phyloP scores from a whole-genome alignment of 139 green algal genomes.

The Picochlorum sp. region DNA sequence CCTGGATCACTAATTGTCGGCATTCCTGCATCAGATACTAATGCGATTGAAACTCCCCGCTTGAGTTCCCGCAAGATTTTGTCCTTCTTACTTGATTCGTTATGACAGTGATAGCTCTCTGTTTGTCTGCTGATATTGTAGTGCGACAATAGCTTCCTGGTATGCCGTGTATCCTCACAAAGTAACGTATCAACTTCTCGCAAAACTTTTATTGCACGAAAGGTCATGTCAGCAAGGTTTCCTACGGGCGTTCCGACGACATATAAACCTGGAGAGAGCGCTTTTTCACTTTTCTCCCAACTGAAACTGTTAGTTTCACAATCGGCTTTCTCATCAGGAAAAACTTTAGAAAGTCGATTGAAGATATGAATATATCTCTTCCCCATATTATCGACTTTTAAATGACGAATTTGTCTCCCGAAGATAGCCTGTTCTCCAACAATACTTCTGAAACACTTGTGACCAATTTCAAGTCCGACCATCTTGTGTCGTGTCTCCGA shows the following conservation, averaged over 20 bases:
- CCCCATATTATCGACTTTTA: no score
- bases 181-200: conserved; percentile 44
- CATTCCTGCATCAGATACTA: conserved; percentile 83
- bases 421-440: no score
- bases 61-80: conserved; percentile 36
- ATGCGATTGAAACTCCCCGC: conserved; percentile 51
- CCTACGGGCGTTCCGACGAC: conserved; percentile 75
- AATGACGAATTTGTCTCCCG: no score
- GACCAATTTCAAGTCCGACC: no score
- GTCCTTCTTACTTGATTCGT: conserved; percentile 47
- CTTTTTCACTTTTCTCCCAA: no score
- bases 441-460: no score
- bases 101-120: conserved; percentile 70
- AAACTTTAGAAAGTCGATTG: no score
- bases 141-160: conserved; percentile 50
- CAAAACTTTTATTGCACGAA: conserved; percentile 59
- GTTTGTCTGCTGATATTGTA: conserved; percentile 36
- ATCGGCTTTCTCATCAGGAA: no score
- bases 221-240: conserved; percentile 78
- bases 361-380: no score
- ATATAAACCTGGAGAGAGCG: conserved; percentile 37
- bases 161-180: conserved; percentile 83
- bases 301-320: no score
- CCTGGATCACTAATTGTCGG: conserved; percentile 85
- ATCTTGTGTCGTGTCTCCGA: no score